Evolutionary conservation across 768 basidiomycete species (phyloP).

Genomic region (Termitomyces sp.): DNA sequence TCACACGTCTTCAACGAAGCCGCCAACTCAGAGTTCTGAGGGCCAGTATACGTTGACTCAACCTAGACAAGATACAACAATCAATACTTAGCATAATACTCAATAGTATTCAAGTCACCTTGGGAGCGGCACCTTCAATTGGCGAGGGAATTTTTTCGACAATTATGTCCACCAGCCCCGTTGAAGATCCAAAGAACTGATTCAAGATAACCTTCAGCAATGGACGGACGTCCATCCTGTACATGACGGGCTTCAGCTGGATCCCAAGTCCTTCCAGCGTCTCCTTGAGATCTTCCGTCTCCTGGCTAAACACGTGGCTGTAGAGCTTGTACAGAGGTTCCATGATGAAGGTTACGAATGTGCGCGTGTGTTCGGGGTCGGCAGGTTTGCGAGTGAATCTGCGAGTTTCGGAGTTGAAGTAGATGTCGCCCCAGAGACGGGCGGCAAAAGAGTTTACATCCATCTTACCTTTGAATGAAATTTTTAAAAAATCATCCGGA

Average conservation of each 20-base stretch:
- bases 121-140: constrained; percentile 48
- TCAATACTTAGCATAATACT: not conserved
- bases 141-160: constrained; percentile 89
- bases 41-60: constrained; percentile 84
- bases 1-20: constrained; percentile 80
- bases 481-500: constrained; percentile 2
- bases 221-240: constrained; percentile 98
- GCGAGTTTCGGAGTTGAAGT: constrained; percentile 78
- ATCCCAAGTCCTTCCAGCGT: constrained; percentile 81
- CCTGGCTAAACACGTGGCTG: constrained; percentile 90
- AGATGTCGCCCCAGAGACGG: constrained; percentile 98
- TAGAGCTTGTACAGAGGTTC: constrained; percentile 98
- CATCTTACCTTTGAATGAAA: constrained; percentile 50
- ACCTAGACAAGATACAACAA: constrained; percentile 38
- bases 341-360: constrained; percentile 94
- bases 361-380: constrained; percentile 75
- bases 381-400: constrained; percentile 86
- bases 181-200: constrained; percentile 92
- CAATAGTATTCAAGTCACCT: constrained; percentile 39
- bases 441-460: constrained; percentile 85
- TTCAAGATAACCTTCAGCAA: constrained; percentile 89
- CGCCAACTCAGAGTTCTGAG: constrained; percentile 77
- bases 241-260: constrained; percentile 86
- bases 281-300: constrained; percentile 79
- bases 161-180: constrained; percentile 91